Conservation (phyloP, 768 basidiomycete species). For the Boletus rex-veris region DNA sequence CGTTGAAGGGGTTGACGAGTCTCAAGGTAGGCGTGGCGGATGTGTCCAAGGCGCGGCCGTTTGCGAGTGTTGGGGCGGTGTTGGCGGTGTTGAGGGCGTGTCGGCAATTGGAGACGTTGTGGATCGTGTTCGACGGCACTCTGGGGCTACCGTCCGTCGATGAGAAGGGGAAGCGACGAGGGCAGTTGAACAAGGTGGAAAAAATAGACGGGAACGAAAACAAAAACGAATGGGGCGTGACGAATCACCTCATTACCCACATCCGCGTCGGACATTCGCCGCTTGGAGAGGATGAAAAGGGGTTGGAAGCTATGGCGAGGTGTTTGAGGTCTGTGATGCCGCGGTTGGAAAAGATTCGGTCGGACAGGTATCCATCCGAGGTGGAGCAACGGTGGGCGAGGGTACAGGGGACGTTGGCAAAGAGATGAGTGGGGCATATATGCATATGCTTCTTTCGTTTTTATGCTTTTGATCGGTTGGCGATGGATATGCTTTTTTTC, state of each 20-base stretch:
- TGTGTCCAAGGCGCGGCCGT: conserved; percentile 14
- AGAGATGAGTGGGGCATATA: neutral
- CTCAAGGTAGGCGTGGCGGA: conserved; percentile 21
- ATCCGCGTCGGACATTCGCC: conserved; percentile 25
- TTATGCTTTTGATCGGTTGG: neutral
- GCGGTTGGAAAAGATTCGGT: conserved; percentile 17
- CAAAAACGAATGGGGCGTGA: conserved; percentile 17
- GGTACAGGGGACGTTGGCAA: conserved; percentile 10
- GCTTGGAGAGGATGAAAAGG: conserved; percentile 12
- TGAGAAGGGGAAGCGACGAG: neutral
- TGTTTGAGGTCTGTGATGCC: conserved; percentile 23
- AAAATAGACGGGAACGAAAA: neutral
- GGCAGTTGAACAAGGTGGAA: neutral
- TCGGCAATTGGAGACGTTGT: conserved; percentile 15
- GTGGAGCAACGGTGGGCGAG: conserved; percentile 11
- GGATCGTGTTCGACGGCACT: conserved; percentile 23
- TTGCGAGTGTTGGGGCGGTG: conserved; percentile 18
- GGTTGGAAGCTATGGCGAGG: conserved; percentile 5
- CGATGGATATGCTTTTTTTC: too few relatives aligned
- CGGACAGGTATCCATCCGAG: conserved; percentile 12
- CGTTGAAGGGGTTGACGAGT: conserved; percentile 9
- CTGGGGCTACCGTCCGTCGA: neutral
- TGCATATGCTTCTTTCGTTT: neutral
- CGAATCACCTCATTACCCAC: conserved; percentile 14
- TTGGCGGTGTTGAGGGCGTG: conserved; percentile 21